Percentiles rank a stretch among this genome's conserved stretches.
Evolutionary conservation across 768 basidiomycete species (phyloP).

Genomic region (Leccinellum luteum): DNA sequence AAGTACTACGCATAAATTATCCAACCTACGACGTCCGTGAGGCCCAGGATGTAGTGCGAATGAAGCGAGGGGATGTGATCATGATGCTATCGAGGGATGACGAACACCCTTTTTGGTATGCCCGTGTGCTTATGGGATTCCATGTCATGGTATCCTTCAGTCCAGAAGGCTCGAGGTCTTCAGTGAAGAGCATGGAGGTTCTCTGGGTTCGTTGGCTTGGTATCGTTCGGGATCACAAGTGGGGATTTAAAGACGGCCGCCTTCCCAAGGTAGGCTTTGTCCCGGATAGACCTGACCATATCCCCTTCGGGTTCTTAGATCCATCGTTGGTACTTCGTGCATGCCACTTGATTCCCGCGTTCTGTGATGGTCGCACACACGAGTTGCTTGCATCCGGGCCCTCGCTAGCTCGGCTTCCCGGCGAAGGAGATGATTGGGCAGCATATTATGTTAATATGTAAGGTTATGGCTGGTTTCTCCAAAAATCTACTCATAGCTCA

Average conservation of each 20-base stretch:
- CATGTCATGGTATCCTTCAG: not conserved
- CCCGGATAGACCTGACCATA: not conserved
- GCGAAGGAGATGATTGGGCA: not conserved
- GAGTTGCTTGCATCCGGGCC: not conserved
- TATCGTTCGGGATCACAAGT: not conserved
- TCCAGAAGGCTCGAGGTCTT: not conserved
- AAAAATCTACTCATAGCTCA: not conserved
- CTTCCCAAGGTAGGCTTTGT: not conserved
- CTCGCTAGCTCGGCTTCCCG: not conserved
- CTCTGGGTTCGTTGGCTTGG: not conserved
- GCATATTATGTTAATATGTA: not conserved
- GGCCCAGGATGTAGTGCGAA: not conserved
- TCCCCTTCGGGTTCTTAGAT: not conserved
- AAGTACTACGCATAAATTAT: conserved; percentile 5
- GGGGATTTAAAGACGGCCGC: not conserved
- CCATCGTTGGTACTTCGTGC: not conserved
- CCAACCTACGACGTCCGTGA: conserved; percentile 19
- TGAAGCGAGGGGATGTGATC: not conserved
- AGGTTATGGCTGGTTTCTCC: not conserved
- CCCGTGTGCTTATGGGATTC: not conserved
- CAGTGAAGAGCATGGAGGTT: not conserved
- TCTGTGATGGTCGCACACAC: not conserved
- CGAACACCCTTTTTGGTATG: not conserved
- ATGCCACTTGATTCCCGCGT: not conserved
- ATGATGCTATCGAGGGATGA: not conserved